Evolutionary conservation across 768 basidiomycete genomes (phyloP), one percentile per base, ranked within the genome.

Genomic region (Trametes maxima): DNA sequence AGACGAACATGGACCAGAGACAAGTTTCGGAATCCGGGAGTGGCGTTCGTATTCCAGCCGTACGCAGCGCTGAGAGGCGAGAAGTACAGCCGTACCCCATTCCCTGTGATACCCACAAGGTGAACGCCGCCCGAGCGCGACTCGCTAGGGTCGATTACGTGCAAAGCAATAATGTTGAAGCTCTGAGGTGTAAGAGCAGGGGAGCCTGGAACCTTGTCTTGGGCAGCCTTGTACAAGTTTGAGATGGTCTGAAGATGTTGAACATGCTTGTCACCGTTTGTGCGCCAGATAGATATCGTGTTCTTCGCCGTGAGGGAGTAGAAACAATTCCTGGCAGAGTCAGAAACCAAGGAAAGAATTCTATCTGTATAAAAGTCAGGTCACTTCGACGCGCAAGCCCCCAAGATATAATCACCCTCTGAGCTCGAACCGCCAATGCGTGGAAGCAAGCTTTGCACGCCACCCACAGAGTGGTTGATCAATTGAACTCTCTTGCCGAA

Each of bases 11-110:
- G 93, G 39, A 83, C 70, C 36, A 95, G 81, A 65, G 89, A 84
- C 39, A 94, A 78, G 39, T 81, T 74, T 24, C 85, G 78, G 62
- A 81, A 84, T 45, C 81, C 76, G 0, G 62, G 47, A 1, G 53
- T 19, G 10, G 57, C 16, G 16, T 53, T 40, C 1, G 62, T n/a
- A 25, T 43, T 47, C 71, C 85, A 87, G 22, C 77, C 76, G 64
- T 82, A 83, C 21, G 76, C 72, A 52, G 76, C 74, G 0, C 76
- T 68, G 3, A 82, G 76, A 3, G 60, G 36, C 1, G 83, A 82
- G 70, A 97, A 94, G 78, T 92, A 98, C 1, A 96, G 79, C 51
- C 95, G 86, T 3, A 90, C 84, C 13, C 92, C 95, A 53, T 88
- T 94, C 28, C 81, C 78, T 22, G 94, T 94, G 48, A 95, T 75